Evolutionary conservation across 2,329 filamentous ascomycete genomes (phyloP).

Genomic region (Neofusicoccum kwambonambiense): DNA sequence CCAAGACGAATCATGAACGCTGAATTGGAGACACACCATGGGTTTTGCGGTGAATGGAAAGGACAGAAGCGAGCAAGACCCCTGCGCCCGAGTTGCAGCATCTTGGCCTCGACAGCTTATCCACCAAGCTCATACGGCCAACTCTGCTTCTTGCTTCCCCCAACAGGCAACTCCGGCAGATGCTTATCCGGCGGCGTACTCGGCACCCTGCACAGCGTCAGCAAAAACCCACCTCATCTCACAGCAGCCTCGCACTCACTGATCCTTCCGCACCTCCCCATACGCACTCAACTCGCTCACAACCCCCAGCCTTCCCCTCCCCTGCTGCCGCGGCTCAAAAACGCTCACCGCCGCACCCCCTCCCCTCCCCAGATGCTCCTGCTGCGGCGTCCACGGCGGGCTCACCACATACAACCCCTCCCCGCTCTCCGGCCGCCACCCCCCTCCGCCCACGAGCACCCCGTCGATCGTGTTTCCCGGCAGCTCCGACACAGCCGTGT

Average conservation of each 20-base stretch:
- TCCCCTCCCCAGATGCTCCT: background rate
- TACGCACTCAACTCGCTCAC: slow-evolving; percentile 12
- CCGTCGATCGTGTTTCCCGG: background rate
- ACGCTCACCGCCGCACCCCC: background rate
- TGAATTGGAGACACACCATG: too few species aligned
- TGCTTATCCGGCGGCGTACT: background rate
- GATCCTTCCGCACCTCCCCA: slow-evolving; percentile 3
- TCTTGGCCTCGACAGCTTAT: too few species aligned
- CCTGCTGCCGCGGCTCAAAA: background rate
- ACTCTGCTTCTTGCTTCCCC: background rate
- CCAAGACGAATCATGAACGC: too few species aligned
- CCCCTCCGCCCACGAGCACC: background rate
- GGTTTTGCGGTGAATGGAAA: too few species aligned
- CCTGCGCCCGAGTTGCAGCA: too few species aligned
- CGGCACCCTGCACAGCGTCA: background rate
- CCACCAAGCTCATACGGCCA: background rate
- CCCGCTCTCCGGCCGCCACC: background rate
- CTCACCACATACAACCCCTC: background rate
- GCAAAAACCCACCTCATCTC: background rate
- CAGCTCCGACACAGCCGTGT: background rate
- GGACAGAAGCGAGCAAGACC: too few species aligned
- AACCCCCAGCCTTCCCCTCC: background rate
- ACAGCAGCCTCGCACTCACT: background rate
- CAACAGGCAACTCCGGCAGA: background rate
- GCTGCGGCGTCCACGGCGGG: background rate